Conservation (phyloP, 176 grass and related monocot species). For the Echinochloa phyllopogon region DNA sequence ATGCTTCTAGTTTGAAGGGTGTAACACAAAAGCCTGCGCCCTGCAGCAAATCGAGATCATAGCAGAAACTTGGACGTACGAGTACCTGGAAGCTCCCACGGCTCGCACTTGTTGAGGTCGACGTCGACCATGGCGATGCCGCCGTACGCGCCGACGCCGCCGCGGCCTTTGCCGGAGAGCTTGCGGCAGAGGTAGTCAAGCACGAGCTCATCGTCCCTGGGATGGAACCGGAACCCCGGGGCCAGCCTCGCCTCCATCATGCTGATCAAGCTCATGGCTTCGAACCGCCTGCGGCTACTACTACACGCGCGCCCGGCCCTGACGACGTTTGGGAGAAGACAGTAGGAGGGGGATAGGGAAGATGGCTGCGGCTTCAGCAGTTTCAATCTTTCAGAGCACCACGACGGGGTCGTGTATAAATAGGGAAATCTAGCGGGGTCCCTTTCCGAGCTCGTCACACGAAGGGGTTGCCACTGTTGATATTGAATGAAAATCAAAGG, state of each 20-base stretch:
- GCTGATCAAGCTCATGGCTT: slow-evolving; percentile 73
- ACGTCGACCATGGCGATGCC: slow-evolving; percentile 74
- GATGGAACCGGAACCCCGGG: slow-evolving; percentile 93
- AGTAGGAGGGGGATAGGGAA: neutral
- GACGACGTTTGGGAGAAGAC: neutral
- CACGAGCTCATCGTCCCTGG: slow-evolving; percentile 77
- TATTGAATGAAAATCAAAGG: neutral
- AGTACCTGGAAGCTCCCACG: slow-evolving; percentile 88
- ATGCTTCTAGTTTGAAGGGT: neutral
- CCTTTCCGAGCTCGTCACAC: neutral
- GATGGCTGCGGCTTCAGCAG: slow-evolving; percentile 15
- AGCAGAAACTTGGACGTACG: neutral
- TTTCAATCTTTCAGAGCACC: slow-evolving; percentile 24
- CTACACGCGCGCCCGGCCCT: neutral
- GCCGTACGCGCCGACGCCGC: slow-evolving; percentile 24
- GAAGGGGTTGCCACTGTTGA: neutral
- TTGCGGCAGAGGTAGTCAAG: slow-evolving; percentile 84
- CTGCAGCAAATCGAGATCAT: neutral
- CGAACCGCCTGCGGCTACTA: neutral
- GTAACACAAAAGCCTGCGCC: neutral
- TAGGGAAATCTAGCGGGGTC: slow-evolving; percentile 37
- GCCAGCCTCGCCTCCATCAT: slow-evolving; percentile 82
- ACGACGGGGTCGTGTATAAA: slow-evolving; percentile 28
- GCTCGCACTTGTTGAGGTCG: slow-evolving; percentile 97
- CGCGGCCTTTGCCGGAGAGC: slow-evolving; percentile 31